Conservation (phyloP, 2,329 filamentous ascomycete genomes). For the Colletotrichum sojae region DNA sequence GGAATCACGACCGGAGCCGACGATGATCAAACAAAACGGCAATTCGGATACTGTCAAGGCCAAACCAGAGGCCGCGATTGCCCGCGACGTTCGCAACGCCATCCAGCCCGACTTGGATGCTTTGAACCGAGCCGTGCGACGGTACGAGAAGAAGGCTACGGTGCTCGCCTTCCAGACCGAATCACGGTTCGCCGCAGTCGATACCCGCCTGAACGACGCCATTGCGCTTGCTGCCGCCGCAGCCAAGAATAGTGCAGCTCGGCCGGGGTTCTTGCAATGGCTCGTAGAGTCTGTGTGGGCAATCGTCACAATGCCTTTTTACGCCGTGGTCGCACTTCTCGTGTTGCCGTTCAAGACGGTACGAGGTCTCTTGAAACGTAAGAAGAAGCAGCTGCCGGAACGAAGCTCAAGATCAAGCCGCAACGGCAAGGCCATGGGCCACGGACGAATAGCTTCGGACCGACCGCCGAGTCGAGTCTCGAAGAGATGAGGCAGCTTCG, state of each 20-base stretch:
- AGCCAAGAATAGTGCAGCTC: slow-evolving; percentile 63
- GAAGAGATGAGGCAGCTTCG: slow-evolving; percentile 30
- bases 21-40: slow-evolving; percentile 47
- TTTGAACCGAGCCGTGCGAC: slow-evolving; percentile 87
- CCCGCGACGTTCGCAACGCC: slow-evolving; percentile 72
- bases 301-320: slow-evolving; percentile 58
- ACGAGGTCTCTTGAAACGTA: slow-evolving; percentile 51
- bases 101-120: slow-evolving; percentile 89
- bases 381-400: slow-evolving; percentile 47
- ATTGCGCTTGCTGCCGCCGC: slow-evolving; percentile 85
- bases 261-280: slow-evolving; percentile 55
- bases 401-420: slow-evolving; percentile 45
- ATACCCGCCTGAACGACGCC: slow-evolving; percentile 81
- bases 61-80: slow-evolving; percentile 60
- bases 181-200: slow-evolving; percentile 78
- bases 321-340: slow-evolving; percentile 55
- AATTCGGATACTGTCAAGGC: slow-evolving; percentile 51
- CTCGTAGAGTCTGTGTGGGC: slow-evolving; percentile 53
- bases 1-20: slow-evolving; percentile 67
- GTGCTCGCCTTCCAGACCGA: slow-evolving; percentile 83
- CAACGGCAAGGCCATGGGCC: slow-evolving; percentile 45
- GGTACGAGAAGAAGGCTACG: slow-evolving; percentile 91
- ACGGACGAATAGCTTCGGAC: slow-evolving; percentile 53
- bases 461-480: slow-evolving; percentile 51
- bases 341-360: slow-evolving; percentile 60